These are phyloP conservation scores for Plasmodium blacklocki DNA, from an alignment of 169 alveolate species.

Conservation along the genomic window DNA sequence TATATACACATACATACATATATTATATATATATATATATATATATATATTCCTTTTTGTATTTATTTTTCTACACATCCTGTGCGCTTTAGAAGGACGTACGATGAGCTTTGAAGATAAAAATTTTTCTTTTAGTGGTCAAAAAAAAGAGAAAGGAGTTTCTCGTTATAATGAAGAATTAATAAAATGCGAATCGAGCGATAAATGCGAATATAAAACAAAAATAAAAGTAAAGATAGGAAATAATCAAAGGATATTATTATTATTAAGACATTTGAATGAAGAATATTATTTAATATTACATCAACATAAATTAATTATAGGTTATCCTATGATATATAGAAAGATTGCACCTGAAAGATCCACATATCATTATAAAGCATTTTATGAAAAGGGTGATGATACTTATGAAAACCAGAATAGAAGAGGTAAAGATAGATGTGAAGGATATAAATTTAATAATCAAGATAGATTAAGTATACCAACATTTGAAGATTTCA, in stretches of 20 bases:
- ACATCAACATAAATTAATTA: slow-evolving; percentile 40
- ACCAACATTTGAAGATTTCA: slow-evolving; percentile 41
- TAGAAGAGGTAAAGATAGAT: slow-evolving; percentile 33
- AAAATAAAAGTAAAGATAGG: slow-evolving; percentile 55
- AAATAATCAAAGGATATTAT: slow-evolving; percentile 40
- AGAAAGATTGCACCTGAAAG: slow-evolving; percentile 28
- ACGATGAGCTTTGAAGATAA: not conserved
- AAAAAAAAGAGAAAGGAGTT: not conserved
- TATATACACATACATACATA: not conserved
- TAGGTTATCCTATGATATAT: slow-evolving; percentile 59
- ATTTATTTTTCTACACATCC: not conserved
- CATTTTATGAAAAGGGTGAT: slow-evolving; percentile 23
- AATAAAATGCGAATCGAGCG: slow-evolving; percentile 26
- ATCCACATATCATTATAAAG: slow-evolving; percentile 19
- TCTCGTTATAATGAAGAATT: slow-evolving; percentile 10
- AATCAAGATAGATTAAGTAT: slow-evolving; percentile 9
- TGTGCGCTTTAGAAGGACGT: not conserved
- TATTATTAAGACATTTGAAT: slow-evolving; percentile 17
- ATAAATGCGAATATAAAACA: slow-evolving; percentile 44
- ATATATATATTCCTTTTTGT: not conserved
- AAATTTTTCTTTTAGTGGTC: not conserved
- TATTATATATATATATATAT: slow-evolving; percentile 1
- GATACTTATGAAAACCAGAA: slow-evolving; percentile 29
- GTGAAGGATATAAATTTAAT: slow-evolving; percentile 4
- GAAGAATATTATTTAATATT: slow-evolving; percentile 50